A percentile compares a stretch with the other conserved stretches of the same genome.
phyloP scores from a whole-genome alignment of 305 asterid species.

The Solanum chacoense region DNA sequence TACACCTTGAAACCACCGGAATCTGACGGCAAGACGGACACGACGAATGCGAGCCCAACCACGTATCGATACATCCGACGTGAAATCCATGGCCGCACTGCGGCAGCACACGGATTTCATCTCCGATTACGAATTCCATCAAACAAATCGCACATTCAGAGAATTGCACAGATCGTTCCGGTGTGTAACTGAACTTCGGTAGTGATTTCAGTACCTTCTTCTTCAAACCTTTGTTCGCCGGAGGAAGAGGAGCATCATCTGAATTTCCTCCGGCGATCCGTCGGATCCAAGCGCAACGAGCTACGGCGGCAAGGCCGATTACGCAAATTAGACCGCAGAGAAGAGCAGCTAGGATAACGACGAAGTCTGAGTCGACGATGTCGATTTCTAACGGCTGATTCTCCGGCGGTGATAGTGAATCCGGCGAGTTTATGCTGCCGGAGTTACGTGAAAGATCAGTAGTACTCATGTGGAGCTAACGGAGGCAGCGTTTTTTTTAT shows the following conservation, averaged over 20 bases:
- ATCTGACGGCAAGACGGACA: constrained; percentile 75
- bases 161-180: constrained; percentile 13
- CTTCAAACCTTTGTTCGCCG: constrained; percentile 46
- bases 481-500: background rate
- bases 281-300: constrained; percentile 74
- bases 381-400: background rate
- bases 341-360: constrained; percentile 56
- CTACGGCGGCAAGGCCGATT: constrained; percentile 57
- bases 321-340: constrained; percentile 78
- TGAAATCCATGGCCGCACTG: constrained; percentile 77
- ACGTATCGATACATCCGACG: constrained; percentile 55
- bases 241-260: background rate
- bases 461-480: constrained; percentile 17
- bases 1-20: constrained; percentile 35
- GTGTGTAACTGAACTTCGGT: constrained; percentile 41
- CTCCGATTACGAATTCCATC: constrained; percentile 49
- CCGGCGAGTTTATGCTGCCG: constrained; percentile 20
- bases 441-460: constrained; percentile 22
- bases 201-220: constrained; percentile 49
- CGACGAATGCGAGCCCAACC: constrained; percentile 63
- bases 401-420: constrained; percentile 14
- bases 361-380: constrained; percentile 34
- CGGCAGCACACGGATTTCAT: constrained; percentile 55
- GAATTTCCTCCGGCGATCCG: constrained; percentile 17
- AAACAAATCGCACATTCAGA: constrained; percentile 75